Evolutionary conservation across 1,284 basidiomycete species (phyloP), one percentile per base, ranked within the genome.

Genomic region (Takashimella koratensis): DNA sequence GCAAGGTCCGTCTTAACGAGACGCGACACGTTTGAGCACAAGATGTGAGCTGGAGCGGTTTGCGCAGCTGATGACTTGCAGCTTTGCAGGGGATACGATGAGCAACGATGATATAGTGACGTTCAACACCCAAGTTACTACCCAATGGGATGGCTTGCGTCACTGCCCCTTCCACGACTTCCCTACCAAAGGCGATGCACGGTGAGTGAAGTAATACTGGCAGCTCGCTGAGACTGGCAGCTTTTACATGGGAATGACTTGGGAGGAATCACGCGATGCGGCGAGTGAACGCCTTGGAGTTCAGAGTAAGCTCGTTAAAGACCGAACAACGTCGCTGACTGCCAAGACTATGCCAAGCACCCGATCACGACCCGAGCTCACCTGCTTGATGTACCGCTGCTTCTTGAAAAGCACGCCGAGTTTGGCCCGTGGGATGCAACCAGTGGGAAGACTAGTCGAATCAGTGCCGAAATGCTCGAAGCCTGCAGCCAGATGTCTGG

Each of bases 101-200:
- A 36, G 51, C 25, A 62, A 65, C 39, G 70, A 71, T 58, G 75
- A 76, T 49, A 48, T 58, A 20, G 58, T 77, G 5, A 51, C 61
- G 12, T 63, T 75, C 62, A 78, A 78, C 54, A 75, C 75, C 1
- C 76, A 78, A 57, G 58, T 58, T 19, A 71, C 72, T 20, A 71
- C 74, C 4, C 77, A 78, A 49, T 76, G 76, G 75, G 76, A 77
- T 53, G 74, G 75, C 3, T 68, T 74, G 48, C 57, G 73, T 12
- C 75, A 76, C 59, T 72, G 65, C 51, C 62, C 64, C 8, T 36
- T 8, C 30, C 30, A 36, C 10, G 16, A 36, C 16, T 36, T 8
- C 10, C 30, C 30, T 8, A 36, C 10, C 16, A 16, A 36, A 16
- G 30, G 30, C 10, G 30, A 36, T 8, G 16, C 8, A 36, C 8